A percentile compares a stretch with the other conserved stretches of the same genome.
These are phyloP conservation scores for Cystofilobasidium macerans DNA, from an alignment of 768 basidiomycete genomes.

Conservation along the genomic window DNA sequence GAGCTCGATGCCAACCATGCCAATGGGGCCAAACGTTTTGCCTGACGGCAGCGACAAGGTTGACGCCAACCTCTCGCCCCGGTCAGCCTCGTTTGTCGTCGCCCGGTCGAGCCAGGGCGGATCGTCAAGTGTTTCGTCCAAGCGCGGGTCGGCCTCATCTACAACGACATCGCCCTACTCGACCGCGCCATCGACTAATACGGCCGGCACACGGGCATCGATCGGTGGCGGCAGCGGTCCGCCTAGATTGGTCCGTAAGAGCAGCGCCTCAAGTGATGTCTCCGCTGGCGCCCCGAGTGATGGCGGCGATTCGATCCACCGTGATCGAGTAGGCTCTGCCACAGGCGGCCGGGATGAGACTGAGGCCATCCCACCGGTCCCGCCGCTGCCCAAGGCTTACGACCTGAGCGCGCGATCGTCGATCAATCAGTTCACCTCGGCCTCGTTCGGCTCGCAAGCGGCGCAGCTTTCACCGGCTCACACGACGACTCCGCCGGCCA, in stretches of 20 bases:
- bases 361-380: constrained; percentile 69
- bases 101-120: constrained; percentile 12
- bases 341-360: neutral
- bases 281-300: constrained; percentile 17
- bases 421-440: neutral
- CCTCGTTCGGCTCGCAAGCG: constrained; percentile 34
- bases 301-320: constrained; percentile 6
- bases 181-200: constrained; percentile 10
- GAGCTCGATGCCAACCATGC: constrained; percentile 14
- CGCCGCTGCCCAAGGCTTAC: constrained; percentile 75
- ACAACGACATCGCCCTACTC: constrained; percentile 14
- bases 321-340: neutral
- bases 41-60: neutral
- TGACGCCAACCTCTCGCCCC: constrained; percentile 1
- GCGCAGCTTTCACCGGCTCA: constrained; percentile 46
- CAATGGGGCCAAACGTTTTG: neutral
- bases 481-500: constrained; percentile 55
- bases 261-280: constrained; percentile 19
- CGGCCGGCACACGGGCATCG: neutral
- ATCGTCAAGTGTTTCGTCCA: constrained; percentile 16
- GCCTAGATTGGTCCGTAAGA: neutral
- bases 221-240: neutral
- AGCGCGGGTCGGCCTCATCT: constrained; percentile 22
- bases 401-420: constrained; percentile 4
- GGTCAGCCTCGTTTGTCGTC: constrained; percentile 5